Evolutionary conservation across 2,329 filamentous ascomycete genomes (phyloP), one percentile per base, ranked within the genome.

Genomic region (Penicillium sp.): DNA sequence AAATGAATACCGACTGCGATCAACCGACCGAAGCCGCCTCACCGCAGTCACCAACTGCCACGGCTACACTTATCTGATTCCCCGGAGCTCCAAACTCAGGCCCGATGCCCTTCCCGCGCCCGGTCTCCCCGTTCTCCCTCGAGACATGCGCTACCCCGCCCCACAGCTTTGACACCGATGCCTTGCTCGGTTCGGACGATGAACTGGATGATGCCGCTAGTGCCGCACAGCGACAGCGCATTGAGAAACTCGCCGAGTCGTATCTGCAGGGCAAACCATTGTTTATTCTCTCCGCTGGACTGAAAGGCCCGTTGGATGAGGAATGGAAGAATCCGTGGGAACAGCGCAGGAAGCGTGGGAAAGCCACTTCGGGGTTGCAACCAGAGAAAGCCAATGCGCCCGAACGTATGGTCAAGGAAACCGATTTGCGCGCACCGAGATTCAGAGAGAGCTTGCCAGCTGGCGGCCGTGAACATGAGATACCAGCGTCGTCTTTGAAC

Each of bases 321-420:
- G 69, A 62, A 24, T 81, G 78, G 78, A 57, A 60, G 5, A 80
- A 80, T 59, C 78, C 77, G 2, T 80, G 78, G 78, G 68, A 57
- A 45, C 72, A 69, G 46, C 53, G 61, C 3, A 62, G 68, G 43
- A 54, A 43, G 7, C 57, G 39, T 14, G 9, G 27, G 4, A 40
- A 18, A 29, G 29, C 16, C 4, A 24, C 31, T n/a, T 8, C 32
- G 1, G 44, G 7, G n/a, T 45, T 29, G 18, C 24, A 21, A 3
- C 32, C 29, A 13, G 18, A 48, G 6, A 7, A 47, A 32, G 18
- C n/a, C 5, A 47, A 41, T 44, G 44, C 40, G 27, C 31, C 58
- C n/a, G 55, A 60, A 27, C 60, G 48, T 7, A 60, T 65, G 38
- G 58, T 71, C 43, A 63, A 64, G 24, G 66, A 69, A 56, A 71